These are phyloP conservation scores for Cryoendolithus antarcticus DNA, from an alignment of 2,329 filamentous ascomycete genomes.

Conservation along the genomic window DNA sequence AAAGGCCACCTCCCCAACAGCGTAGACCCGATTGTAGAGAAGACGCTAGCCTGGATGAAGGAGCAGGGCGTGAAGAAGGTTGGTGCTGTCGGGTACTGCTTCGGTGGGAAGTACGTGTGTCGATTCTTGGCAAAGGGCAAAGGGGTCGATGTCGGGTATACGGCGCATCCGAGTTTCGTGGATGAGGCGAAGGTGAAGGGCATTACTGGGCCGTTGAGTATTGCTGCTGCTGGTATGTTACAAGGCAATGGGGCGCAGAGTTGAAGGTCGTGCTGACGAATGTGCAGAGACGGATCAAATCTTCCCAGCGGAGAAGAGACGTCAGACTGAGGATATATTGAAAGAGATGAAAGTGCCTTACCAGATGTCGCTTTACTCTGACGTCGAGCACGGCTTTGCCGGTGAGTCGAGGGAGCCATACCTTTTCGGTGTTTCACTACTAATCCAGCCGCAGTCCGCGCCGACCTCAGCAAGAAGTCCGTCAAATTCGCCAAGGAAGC, in stretches of 20 bases:
- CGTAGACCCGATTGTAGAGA: slow-evolving; percentile 42
- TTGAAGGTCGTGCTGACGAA: too few relatives aligned
- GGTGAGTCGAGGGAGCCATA: slow-evolving; percentile 13
- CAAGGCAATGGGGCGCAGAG: neutral
- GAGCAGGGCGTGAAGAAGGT: slow-evolving; percentile 37
- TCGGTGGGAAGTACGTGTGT: slow-evolving; percentile 43
- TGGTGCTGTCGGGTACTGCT: slow-evolving; percentile 37
- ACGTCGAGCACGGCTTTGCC: slow-evolving; percentile 62
- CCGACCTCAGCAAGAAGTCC: slow-evolving; percentile 45
- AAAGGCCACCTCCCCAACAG: slow-evolving; percentile 28
- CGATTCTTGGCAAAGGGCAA: slow-evolving; percentile 49
- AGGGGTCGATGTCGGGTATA: slow-evolving; percentile 54
- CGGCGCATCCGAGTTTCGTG: slow-evolving; percentile 69
- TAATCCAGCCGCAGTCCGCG: slow-evolving; percentile 37
- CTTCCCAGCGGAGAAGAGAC: slow-evolving; percentile 44
- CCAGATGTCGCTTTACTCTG: slow-evolving; percentile 65
- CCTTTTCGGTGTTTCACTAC: too few relatives aligned
- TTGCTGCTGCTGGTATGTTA: slow-evolving; percentile 49
- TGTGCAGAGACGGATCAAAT: slow-evolving; percentile 44
- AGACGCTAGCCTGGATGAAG: slow-evolving; percentile 35
- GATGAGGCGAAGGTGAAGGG: slow-evolving; percentile 46
- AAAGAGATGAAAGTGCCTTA: slow-evolving; percentile 43
- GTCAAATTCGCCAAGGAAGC: slow-evolving; percentile 65
- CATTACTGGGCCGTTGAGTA: slow-evolving; percentile 44
- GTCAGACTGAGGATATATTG: slow-evolving; percentile 48